Percentiles rank a stretch among this genome's conserved stretches.
phyloP scores from a whole-genome alignment of 192 early-diverging fungal species.

The Geranomyces michiganensis region DNA sequence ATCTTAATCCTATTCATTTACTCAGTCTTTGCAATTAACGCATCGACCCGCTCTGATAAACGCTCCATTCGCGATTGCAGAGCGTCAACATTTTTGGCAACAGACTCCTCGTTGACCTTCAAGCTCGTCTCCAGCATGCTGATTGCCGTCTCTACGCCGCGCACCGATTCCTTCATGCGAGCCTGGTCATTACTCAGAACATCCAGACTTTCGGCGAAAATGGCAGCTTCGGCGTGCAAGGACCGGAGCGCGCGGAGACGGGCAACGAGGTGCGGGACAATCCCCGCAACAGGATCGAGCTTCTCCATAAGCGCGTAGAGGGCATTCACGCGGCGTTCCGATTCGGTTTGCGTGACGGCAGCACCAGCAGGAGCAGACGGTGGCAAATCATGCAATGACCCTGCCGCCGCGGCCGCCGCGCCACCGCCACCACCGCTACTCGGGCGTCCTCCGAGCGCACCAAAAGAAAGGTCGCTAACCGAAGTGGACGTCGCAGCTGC shows the following conservation, averaged over 20 bases:
- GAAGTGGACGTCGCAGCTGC: background rate
- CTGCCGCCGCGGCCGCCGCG: conserved; percentile 7
- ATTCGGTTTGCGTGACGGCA: conserved; percentile 33
- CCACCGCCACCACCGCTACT: background rate
- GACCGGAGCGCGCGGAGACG: conserved; percentile 77
- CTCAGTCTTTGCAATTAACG: too few relatives aligned
- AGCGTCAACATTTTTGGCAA: conserved; percentile 42
- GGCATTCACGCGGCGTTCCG: conserved; percentile 58
- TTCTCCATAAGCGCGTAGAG: conserved; percentile 72
- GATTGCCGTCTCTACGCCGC: conserved; percentile 56
- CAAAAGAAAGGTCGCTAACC: background rate
- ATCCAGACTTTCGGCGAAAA: conserved; percentile 74
- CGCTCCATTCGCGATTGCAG: conserved; percentile 36
- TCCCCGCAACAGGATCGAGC: conserved; percentile 76
- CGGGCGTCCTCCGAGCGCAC: background rate
- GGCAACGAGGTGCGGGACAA: conserved; percentile 77
- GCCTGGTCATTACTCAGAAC: conserved; percentile 72
- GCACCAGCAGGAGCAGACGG: too few relatives aligned
- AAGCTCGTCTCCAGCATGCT: conserved; percentile 33
- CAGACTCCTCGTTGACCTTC: conserved; percentile 34
- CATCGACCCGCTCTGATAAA: conserved; percentile 27
- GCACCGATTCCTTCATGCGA: conserved; percentile 67
- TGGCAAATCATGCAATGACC: conserved; percentile 22
- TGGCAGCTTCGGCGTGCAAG: conserved; percentile 80
- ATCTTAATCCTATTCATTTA: too few relatives aligned